Base-by-base conservation (phyloP, 2,329 filamentous ascomycete species). In the Pestalotiopsis sp. region DNA sequence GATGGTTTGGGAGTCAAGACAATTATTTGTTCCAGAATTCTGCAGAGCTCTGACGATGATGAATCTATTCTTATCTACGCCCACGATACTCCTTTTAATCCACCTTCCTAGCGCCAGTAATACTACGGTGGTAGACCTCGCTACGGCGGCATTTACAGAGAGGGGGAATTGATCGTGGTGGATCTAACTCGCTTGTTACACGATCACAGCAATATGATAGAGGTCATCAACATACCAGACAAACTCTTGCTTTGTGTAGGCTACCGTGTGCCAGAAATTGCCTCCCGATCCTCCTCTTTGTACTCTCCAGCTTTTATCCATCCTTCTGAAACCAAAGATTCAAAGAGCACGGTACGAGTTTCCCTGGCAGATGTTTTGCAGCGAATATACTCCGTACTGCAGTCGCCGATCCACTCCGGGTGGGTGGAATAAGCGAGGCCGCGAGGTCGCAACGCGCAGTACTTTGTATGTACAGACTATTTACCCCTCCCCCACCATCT, bases 121-220 rank as follows among this genome's bases (percentile, higher is more conserved):
- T 52, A 52, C 45, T n/a, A 49, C 14, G 45, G 14, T 14, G 40
- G 40, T 41, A 52, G 20, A 52, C 17, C 20, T n/a, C 45, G 45
- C 20, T 52, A 59, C 20, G 17, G 56, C 13, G 12, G 27, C n/a
- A 27, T 12, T 62, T 36, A 11, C 38, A 31, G 31, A 40, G 59
- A 20, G 59, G 13, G 12, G 12, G 5, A 62, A 14, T 25, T 25
- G 13, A 31, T 27, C 45, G 45, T 52, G 27, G 62, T n/a, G 62
- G 62, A 52, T 65, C 41, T 36, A 38, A 49, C 62, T 65, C 40
- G 62, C 38, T 65, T 36, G 31, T 36, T 62, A 36, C 31, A 40
- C 31, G 59, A 62, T 38, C 14, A 36, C 14, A 38, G 25, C 14
- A 36, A 14, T 6, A 20, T 36, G 12, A 17, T 14, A 62, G 17